Evolutionary conservation across 2,329 filamentous ascomycete species (phyloP), one percentile per base, ranked within the genome.

Genomic region (Amesomyces nigricolor): DNA sequence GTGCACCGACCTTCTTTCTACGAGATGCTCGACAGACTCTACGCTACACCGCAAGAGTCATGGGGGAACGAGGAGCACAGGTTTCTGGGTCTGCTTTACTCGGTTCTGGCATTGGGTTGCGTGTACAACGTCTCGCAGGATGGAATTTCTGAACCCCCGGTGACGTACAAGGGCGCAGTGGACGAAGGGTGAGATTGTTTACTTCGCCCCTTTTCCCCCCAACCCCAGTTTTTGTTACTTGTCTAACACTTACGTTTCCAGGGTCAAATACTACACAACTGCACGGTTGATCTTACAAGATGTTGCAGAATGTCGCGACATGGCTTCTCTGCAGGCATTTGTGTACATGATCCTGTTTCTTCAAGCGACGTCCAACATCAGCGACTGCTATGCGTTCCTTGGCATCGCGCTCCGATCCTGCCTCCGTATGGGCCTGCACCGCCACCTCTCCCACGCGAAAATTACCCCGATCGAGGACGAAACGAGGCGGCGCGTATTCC

Each of bases 1-100:
- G 81, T 95, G 5, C 91, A 96, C 66, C 77, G 88, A 48, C 91
- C 91, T 0, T 83, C 83, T 0, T 96, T 96, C 67, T 90, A 87
- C 71, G 79, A 81, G 56, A 84, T 82, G 64, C 79, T 96, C 59
- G 85, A 96, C 62, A 80, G 80, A 53, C 78, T 96, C 39, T 96
- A 95, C 70, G 82, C 87, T 61, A 83, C 77, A 19, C 76, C 87
- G 1, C 75, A 79, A 9, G 81, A 87, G 19, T 78, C 76, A 51
- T 82, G 83, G 62, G 79, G 77, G 6, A 79, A 81, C 51, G 81
- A 85, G 48, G 86, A 90, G 60, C 80, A 83, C 50, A 77, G 79
- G 29, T 88, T 87, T 56, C 70, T 91, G n/a, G 85, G 85, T 1
- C 75, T 90, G 1, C 70, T 91, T 3, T 89, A 88, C 66, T 77